phyloP scores from a whole-genome alignment of 1,284 basidiomycete genomes.

The Trametes hirsuta region DNA sequence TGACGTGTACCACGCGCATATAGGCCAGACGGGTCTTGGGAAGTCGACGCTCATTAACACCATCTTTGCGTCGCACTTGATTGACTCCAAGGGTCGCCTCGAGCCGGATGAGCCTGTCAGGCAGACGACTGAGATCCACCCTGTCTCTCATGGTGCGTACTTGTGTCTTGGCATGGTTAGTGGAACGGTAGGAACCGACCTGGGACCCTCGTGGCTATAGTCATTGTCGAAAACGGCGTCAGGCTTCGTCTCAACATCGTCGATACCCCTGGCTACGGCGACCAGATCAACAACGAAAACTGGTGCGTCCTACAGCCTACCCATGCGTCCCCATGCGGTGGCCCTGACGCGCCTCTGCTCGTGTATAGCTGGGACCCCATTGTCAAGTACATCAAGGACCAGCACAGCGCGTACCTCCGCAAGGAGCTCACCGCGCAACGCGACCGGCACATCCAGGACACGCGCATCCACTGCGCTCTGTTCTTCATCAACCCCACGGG shows the following conservation, averaged over 20 bases:
- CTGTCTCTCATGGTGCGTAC: conserved; percentile 87
- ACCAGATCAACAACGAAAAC: conserved; percentile 99
- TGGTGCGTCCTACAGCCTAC: conserved; percentile 60
- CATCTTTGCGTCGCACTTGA: conserved; percentile 96
- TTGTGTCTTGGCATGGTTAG: neutral
- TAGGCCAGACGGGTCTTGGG: conserved; percentile 96
- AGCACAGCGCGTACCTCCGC: conserved; percentile 97
- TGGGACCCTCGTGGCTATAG: conserved; percentile 43
- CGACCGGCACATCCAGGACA: conserved; percentile 98
- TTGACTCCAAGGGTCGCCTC: conserved; percentile 96
- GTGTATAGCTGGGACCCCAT: conserved; percentile 92
- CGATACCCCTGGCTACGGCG: conserved; percentile 98
- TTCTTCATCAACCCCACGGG: conserved; percentile 99
- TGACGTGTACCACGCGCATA: conserved; percentile 9
- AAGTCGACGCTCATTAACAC: conserved; percentile 99
- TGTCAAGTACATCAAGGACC: conserved; percentile 98
- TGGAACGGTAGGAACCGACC: neutral
- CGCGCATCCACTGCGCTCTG: conserved; percentile 96
- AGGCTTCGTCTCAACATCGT: conserved; percentile 96
- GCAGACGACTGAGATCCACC: conserved; percentile 96
- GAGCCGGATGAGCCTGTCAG: conserved; percentile 86
- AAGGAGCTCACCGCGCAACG: conserved; percentile 99
- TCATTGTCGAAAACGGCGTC: conserved; percentile 96
- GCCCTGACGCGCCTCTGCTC: conserved; percentile 2
- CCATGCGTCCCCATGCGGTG: neutral